Conservation (phyloP, 345 rosid species). For the Barbarea vulgaris region DNA sequence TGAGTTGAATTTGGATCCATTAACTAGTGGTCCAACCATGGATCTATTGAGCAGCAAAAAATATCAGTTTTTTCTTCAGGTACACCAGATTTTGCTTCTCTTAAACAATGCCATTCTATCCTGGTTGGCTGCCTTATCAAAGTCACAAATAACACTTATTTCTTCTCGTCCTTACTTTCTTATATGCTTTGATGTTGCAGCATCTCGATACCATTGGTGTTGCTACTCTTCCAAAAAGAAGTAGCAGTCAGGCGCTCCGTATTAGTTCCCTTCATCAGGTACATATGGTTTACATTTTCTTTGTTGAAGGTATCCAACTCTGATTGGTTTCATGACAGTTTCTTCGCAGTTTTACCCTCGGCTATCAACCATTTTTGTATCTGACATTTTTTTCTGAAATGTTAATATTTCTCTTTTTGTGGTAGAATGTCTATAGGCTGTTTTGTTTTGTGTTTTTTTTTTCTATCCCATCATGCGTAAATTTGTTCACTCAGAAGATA, state of each 20-base stretch:
- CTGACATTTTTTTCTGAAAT: too few species aligned
- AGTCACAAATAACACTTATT: background rate
- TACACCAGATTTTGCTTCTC: slow-evolving; percentile 35
- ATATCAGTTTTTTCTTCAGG: slow-evolving; percentile 84
- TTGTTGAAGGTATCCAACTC: background rate
- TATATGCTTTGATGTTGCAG: slow-evolving; percentile 44
- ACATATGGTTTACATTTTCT: slow-evolving; percentile 11
- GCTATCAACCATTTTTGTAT: too few species aligned
- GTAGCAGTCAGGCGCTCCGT: slow-evolving; percentile 77
- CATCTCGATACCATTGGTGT: slow-evolving; percentile 85
- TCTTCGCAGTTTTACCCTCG: too few species aligned
- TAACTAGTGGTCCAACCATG: slow-evolving; percentile 81
- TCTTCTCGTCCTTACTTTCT: slow-evolving; percentile 9
- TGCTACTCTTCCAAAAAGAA: slow-evolving; percentile 89
- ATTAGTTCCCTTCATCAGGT: slow-evolving; percentile 99
- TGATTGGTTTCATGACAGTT: too few species aligned
- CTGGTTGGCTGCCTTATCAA: background rate
- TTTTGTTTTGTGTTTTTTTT: too few species aligned
- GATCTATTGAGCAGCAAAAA: slow-evolving; percentile 80
- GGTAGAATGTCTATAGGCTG: too few species aligned
- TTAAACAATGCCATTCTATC: slow-evolving; percentile 3
- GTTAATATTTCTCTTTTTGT: too few species aligned
- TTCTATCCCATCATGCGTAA: background rate
- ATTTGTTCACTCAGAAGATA: slow-evolving; percentile 2
- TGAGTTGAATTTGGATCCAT: slow-evolving; percentile 82